A percentile compares a stretch with the other conserved stretches of the same genome.
phyloP scores from a whole-genome alignment of 2,329 filamentous ascomycete species.

The Didymella exigua region DNA sequence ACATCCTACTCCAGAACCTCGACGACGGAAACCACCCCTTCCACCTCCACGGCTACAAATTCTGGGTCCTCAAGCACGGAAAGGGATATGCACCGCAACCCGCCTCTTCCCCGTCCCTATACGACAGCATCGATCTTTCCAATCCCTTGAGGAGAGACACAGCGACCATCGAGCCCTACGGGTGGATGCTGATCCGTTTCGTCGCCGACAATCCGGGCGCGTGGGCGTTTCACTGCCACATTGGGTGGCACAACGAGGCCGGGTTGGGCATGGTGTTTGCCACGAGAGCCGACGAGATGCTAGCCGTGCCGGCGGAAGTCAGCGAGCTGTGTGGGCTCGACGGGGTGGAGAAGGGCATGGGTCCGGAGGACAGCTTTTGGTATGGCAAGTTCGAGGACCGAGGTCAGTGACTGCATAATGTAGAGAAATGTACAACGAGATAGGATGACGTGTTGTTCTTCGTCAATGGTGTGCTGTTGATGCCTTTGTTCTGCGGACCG shows the following conservation, averaged over 20 bases:
- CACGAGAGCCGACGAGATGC: constrained; percentile 55
- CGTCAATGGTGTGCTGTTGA: not conserved
- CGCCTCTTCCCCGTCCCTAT: constrained; percentile 29
- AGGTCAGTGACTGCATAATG: too few species aligned
- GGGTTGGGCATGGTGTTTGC: constrained; percentile 62
- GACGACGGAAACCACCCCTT: constrained; percentile 53
- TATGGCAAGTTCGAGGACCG: constrained; percentile 42
- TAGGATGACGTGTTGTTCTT: too few species aligned
- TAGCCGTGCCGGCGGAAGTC: constrained; percentile 54
- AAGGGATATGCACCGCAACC: constrained; percentile 29
- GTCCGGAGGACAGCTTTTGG: constrained; percentile 58
- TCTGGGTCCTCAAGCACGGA: constrained; percentile 64
- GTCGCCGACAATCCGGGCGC: constrained; percentile 68
- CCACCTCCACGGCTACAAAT: constrained; percentile 64
- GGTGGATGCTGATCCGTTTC: constrained; percentile 68
- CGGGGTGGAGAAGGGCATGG: constrained; percentile 52
- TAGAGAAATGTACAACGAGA: too few species aligned
- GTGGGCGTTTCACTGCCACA: constrained; percentile 74
- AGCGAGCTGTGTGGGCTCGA: constrained; percentile 54
- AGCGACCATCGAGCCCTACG: constrained; percentile 66
- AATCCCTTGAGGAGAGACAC: constrained; percentile 69
- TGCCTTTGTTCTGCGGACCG: not conserved
- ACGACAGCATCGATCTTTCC: constrained; percentile 28
- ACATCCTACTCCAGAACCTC: constrained; percentile 46
- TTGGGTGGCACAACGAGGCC: constrained; percentile 62